phyloP scores from a whole-genome alignment of 139 green algal genomes.

The Gonium pectorale region DNA sequence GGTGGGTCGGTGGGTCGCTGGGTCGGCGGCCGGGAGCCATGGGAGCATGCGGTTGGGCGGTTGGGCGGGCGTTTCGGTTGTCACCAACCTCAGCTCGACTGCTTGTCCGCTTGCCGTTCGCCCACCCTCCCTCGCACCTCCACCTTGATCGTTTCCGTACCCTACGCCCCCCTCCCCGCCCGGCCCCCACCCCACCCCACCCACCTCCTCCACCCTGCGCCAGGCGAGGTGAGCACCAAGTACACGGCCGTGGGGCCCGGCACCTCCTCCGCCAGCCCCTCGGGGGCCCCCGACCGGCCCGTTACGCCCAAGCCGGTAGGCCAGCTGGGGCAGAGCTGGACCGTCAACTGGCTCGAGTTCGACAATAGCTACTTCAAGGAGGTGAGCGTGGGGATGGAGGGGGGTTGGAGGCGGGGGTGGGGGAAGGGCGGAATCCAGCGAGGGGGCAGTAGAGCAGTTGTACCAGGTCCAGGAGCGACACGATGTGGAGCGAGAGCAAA shows the following conservation, averaged over 20 bases:
- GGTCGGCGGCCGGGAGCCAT: too few species aligned
- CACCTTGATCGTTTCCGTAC: not conserved
- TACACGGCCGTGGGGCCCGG: slow-evolving; percentile 90
- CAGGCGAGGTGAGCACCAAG: slow-evolving; percentile 79
- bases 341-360: slow-evolving; percentile 92
- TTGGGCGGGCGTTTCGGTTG: too few species aligned
- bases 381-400: not conserved
- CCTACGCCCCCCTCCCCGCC: not conserved
- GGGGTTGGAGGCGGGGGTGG: too few species aligned
- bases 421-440: too few species aligned
- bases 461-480: too few species aligned
- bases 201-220: not conserved
- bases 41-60: too few species aligned
- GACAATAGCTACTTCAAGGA: slow-evolving; percentile 78
- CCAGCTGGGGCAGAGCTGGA: slow-evolving; percentile 82
- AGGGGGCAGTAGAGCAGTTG: too few species aligned
- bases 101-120: too few species aligned
- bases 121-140: not conserved
- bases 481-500: too few species aligned
- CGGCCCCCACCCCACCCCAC: too few species aligned
- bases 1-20: too few species aligned
- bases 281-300: slow-evolving; percentile 4
- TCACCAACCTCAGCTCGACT: too few species aligned
- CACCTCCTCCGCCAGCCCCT: slow-evolving; percentile 58
- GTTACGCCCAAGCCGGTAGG: slow-evolving; percentile 18